These are phyloP conservation scores for Helotiales sp. DNA, from an alignment of 2,329 filamentous ascomycete genomes.

Conservation along the genomic window DNA sequence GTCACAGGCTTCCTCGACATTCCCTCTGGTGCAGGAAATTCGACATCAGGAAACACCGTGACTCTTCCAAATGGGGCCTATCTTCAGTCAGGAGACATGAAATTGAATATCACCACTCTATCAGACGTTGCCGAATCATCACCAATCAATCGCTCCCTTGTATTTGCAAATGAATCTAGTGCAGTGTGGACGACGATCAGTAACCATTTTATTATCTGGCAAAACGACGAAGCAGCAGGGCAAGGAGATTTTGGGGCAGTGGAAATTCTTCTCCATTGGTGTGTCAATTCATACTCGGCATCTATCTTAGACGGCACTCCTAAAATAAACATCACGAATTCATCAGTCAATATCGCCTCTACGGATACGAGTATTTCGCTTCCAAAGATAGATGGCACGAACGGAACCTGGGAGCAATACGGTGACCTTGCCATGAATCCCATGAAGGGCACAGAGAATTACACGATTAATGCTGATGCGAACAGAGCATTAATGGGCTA, in stretches of 20 bases:
- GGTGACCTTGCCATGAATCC: not conserved
- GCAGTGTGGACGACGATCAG: not conserved
- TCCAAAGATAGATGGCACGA: not conserved
- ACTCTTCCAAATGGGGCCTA: conserved; percentile 8
- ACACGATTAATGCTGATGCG: not conserved
- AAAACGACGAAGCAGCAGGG: not conserved
- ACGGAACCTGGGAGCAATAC: not conserved
- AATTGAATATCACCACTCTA: conserved; percentile 9
- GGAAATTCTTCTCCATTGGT: conserved; percentile 13
- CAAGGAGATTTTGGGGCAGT: conserved; percentile 2
- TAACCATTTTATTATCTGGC: conserved; percentile 12
- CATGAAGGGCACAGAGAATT: not conserved
- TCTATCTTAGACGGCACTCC: not conserved
- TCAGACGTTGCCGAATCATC: not conserved
- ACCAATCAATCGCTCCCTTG: not conserved
- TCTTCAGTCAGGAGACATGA: not conserved
- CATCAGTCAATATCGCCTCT: not conserved
- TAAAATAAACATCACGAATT: not conserved
- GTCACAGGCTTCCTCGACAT: conserved; percentile 8
- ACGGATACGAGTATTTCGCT: not conserved
- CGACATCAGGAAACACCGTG: not conserved
- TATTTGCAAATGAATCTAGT: conserved; percentile 2
- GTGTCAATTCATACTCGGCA: conserved; percentile 12
- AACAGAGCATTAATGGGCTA: not conserved
- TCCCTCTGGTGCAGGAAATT: not conserved